Evolutionary conservation across 1,284 basidiomycete genomes (phyloP), one percentile per base, ranked within the genome.

Genomic region (Agaricales sp.): DNA sequence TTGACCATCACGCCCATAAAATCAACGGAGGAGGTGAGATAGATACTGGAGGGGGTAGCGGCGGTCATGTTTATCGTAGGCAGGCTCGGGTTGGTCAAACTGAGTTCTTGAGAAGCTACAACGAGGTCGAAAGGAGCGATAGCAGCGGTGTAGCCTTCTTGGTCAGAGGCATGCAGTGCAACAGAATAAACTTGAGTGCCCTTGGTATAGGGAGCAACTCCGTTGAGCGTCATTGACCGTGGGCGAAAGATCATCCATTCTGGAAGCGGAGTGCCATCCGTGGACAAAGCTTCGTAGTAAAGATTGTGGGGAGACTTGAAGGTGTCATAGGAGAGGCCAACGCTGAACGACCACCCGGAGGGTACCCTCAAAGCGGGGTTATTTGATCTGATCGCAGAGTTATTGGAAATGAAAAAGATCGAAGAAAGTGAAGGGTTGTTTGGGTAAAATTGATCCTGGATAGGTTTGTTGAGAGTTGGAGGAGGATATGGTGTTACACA

Each of bases 271-370:
- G 78, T 75, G 3, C 87, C 84, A 55, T 91, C 79, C 0, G 69
- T 68, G 54, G 79, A 75, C 22, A 75, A 69, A 6, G 82, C 82
- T 4, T 76, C 73, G 59, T 92, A 93, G 62, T 68, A 88, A 13
- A 94, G 53, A 50, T 67, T 63, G 45, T 67, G 65, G 16, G 61
- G 49, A 14, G 74, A 67, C 1, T 60, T 59, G 61, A 84, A 88
- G 1, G 88, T 92, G 46, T 77, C 69, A 52, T 77, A 71, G 39
- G 80, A 68, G 57, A 96, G 82, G 8, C 93, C 94, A 51, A 97
- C 75, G 57, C 89, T 92, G 66, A 95, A 97, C 0, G 89, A 92
- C 92, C 92, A 96, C 23, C 71, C 68, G 1, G 79, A 77, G 1
- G 91, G 92, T 6, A 95, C 75, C 43, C 91, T 74, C 49, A 96